Base-by-base conservation (phyloP, 768 basidiomycete genomes). In the Auriscalpium vulgare region DNA sequence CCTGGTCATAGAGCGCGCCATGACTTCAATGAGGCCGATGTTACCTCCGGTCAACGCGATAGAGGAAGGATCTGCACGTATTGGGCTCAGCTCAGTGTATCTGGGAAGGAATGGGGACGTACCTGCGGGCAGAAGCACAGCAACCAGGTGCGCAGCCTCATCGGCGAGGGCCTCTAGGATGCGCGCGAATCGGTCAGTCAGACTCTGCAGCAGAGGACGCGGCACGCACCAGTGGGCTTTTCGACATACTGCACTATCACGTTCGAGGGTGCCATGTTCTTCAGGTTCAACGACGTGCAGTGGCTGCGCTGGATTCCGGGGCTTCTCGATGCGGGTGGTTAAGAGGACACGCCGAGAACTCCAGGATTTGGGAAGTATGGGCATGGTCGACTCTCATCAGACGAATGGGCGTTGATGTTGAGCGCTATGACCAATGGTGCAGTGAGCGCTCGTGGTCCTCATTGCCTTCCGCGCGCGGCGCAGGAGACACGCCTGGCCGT, bases 31-130 rank as follows among this genome's bases (percentile, higher is more conserved):
- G 19, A 50, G 23, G 1, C 10, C 11, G 4, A 48, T 38, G 50
- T 59, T 46, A 1, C 54, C 54, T 1, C 50, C 58, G 4, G 58
- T 52, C 19, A 54, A 37, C 44, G 57, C 47, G 29, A 51, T 34
- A 1, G 35, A 13, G 8, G 34, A 6, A 2, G 49, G 53, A 17
- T 58, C 57, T 58, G 56, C 53, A 23, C 2, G 47, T 2, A 29
- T 29, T 2, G 3, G 47, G 21, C 11, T 47, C 9, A 47, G 47
- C 47, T 3, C 4, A 47, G 47, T 23, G 47, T 3, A 47, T 47
- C 8, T 47, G 23, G 10, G 47, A 11, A 47, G 14, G 10, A 11
- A 23, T 3, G 47, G 2, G 9, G 10, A 10, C 40, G n/a, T n/a
- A 47, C 47, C 47, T n/a, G 16, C 23, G 3, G 47, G 13, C 47